These are phyloP conservation scores for Beauveria asiatica DNA, from an alignment of 2,329 filamentous ascomycete genomes.

Conservation along the genomic window DNA sequence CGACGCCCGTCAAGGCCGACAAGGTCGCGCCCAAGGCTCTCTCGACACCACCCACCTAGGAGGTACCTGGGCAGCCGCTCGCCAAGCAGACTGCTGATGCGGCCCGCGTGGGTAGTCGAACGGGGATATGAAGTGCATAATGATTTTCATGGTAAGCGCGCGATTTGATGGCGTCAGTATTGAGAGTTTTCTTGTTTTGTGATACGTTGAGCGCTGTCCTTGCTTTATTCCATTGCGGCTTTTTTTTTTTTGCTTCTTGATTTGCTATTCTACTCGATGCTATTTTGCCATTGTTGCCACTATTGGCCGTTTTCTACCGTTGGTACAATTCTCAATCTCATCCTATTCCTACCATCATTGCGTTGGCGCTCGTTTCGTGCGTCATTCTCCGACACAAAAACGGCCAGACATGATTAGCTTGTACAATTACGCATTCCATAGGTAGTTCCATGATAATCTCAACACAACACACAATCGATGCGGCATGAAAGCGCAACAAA, in stretches of 20 bases:
- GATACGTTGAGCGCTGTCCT: background rate
- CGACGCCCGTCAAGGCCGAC: slow-evolving; percentile 34
- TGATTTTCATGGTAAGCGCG: background rate
- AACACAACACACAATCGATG: background rate
- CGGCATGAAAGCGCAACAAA: background rate
- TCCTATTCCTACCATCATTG: background rate
- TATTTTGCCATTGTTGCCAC: too few species aligned
- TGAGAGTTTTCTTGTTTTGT: background rate
- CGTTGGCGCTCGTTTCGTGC: background rate
- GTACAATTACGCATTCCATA: background rate
- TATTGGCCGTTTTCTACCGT: too few species aligned
- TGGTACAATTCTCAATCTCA: too few species aligned
- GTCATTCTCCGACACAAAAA: background rate
- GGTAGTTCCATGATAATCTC: background rate
- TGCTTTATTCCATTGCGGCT: background rate
- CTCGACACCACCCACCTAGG: slow-evolving; percentile 19
- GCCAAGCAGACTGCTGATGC: background rate
- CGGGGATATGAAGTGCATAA: background rate
- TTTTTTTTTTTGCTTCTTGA: background rate
- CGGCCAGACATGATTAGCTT: background rate
- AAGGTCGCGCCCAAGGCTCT: slow-evolving; percentile 21
- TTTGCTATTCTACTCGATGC: background rate
- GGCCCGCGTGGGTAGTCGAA: too few species aligned
- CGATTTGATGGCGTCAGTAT: background rate
- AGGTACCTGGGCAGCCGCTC: slow-evolving; percentile 16